Base-by-base conservation (phyloP, 2,329 filamentous ascomycete species). In the Talaromyces sp. region DNA sequence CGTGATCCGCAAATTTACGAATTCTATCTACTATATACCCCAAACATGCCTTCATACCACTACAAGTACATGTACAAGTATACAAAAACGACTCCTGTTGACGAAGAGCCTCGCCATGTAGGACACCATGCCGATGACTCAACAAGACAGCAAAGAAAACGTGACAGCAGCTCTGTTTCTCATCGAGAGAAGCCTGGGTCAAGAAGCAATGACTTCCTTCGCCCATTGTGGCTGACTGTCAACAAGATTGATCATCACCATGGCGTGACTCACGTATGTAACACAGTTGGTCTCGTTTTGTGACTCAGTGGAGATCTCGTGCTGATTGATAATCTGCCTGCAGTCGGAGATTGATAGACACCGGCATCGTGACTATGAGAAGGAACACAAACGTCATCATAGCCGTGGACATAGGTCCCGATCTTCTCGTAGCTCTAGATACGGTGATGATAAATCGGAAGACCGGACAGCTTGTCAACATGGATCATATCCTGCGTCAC, bases 1-100 rank as follows among this genome's bases (percentile, higher is more conserved):
- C 28, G 28, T 28, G 28, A 28, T 28, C 28, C 28, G 28, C 28
- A 28, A 6, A 3, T 28, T 28, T 3, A 28, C 6, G 28, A 28
- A 28, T 11, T n/a, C n/a, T 35, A 18, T n/a, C n/a, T 35, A 31
- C 21, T 21, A 35, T 52, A 52, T 12, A 21, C 28, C n/a, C 23
- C 48, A 54, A 42, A 60, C n/a, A 63, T 63, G 61, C 48, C 56
- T 21, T 60, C 56, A 25, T 23, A 58, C 55, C 48, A 54, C 28
- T 63, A 63, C 50, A 55, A 16, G 25, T 63, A 63, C 33, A 48
- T 50, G 16, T 60, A 63, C 28, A 56, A 56, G n/a, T 63, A 35
- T 28, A 59, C 56, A n/a, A 58, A 52, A 11, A 35, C 46, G 7
- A 44, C 46, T 1, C 33, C 28, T 28, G 5, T 46, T 50, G 37